Base-by-base conservation (phyloP, 169 alveolate species). In the Sarcocystis neurona region DNA sequence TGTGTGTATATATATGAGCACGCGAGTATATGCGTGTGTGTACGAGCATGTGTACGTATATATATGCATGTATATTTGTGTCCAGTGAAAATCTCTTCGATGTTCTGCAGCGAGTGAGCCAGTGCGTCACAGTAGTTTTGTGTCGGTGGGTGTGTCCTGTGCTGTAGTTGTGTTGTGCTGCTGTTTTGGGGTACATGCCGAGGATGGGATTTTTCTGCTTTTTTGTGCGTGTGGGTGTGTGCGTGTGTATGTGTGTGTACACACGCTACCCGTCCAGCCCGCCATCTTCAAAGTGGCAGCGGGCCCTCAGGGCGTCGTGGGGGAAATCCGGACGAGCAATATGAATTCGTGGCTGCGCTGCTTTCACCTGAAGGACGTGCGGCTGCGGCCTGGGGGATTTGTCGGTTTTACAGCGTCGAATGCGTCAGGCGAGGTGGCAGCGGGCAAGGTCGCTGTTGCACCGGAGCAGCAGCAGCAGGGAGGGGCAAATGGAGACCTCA, bases 401-500 rank as follows among this genome's bases (percentile, higher is more conserved):
- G 78, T 93, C 79, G 95, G 95, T 37, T 93, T 93, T 78, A 84
- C 94, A 53, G 91, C 92, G 37, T 88, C 82, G 56, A 88, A 91
- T 53, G n/a, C n/a, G n/a, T n/a, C n/a, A n/a, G 87, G 92, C 30
- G 87, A 85, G 1, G 93, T 79, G 39, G 47, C 50, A 27, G 72
- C 88, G 10, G 47, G 92, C 56, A 66, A 60, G 77, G 58, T 18
- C 82, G 44, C 0, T 6, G 68, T 27, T 6, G 44, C 79, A 6
- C 44, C 80, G 32, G 89, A 47, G 72, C 63, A 66, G 6, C 89
- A n/a, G 47, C 84, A 60, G 53, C 39, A 60, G 39, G 90, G 90
- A 10, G 75, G 75, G 46, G 75, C 44, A 37, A n/a, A 30, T 15
- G 75, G 46, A 6, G 90, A 86, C 15, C 90, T 70, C 66, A 79